phyloP scores from a whole-genome alignment of 768 basidiomycete genomes.

The Termitomyces sp. region DNA sequence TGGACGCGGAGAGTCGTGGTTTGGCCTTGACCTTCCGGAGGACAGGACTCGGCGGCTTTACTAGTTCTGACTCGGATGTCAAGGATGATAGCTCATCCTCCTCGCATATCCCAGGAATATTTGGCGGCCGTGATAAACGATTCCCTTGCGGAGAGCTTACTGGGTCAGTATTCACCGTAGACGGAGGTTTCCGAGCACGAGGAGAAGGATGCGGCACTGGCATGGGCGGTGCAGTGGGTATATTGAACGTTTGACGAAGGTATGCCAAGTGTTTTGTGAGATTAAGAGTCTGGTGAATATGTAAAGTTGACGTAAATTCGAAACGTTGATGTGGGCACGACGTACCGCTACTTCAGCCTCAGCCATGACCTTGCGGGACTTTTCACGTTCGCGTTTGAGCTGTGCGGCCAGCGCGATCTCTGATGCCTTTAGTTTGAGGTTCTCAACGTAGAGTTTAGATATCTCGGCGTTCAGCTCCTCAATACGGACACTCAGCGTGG shows the following conservation, averaged over 20 bases:
- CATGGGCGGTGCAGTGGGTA: slow-evolving; percentile 26
- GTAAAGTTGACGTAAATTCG: slow-evolving; percentile 11
- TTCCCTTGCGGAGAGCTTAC: slow-evolving; percentile 41
- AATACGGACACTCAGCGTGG: slow-evolving; percentile 77
- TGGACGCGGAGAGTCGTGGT: slow-evolving; percentile 44
- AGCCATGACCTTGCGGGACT: slow-evolving; percentile 63
- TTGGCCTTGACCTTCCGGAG: slow-evolving; percentile 44
- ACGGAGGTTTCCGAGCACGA: slow-evolving; percentile 44
- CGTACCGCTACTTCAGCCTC: slow-evolving; percentile 75
- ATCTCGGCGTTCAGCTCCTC: slow-evolving; percentile 84
- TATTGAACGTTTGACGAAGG: slow-evolving; percentile 60
- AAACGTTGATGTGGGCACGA: slow-evolving; percentile 3
- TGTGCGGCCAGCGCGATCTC: slow-evolving; percentile 74
- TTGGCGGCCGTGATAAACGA: slow-evolving; percentile 63
- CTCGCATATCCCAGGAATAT: slow-evolving; percentile 62
- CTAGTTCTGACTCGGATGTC: slow-evolving; percentile 38
- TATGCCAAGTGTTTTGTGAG: slow-evolving; percentile 63
- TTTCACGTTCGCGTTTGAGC: slow-evolving; percentile 78
- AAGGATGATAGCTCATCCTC: slow-evolving; percentile 56
- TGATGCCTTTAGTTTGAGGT: slow-evolving; percentile 75
- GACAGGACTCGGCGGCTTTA: slow-evolving; percentile 33
- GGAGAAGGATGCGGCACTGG: slow-evolving; percentile 46
- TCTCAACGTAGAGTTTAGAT: slow-evolving; percentile 78
- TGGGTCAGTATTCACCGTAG: slow-evolving; percentile 30
- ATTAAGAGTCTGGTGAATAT: slow-evolving; percentile 42